Percentiles rank a stretch among this genome's conserved stretches.
These are phyloP conservation scores for Cucurbita moschata DNA, from an alignment of 306 rosid species.

Conservation along the genomic window DNA sequence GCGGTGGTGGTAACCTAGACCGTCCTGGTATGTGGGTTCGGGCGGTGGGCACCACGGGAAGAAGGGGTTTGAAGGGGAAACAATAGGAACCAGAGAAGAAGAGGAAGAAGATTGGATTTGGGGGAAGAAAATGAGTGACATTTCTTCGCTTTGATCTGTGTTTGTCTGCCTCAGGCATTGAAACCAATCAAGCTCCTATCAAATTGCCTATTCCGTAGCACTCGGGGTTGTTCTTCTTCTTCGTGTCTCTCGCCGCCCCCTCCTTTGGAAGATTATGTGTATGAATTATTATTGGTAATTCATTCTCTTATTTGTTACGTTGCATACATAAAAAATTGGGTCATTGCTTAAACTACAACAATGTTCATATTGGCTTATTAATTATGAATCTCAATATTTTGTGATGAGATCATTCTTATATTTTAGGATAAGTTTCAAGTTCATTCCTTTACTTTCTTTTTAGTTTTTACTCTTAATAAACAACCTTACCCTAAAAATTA, in stretches of 20 bases:
- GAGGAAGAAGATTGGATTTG: not conserved
- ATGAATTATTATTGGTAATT: not conserved
- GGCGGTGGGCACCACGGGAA: conserved; percentile 27
- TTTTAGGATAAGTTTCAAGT: too few species aligned
- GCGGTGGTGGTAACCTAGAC: conserved; percentile 8
- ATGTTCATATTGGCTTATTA: too few species aligned
- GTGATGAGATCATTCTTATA: too few species aligned
- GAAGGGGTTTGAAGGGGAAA: conserved; percentile 18
- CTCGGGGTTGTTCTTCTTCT: not conserved
- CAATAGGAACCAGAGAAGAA: not conserved
- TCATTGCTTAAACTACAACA: too few species aligned
- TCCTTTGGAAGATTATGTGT: not conserved
- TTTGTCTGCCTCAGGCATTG: conserved; percentile 13
- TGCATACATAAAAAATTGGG: too few species aligned
- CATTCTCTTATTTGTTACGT: too few species aligned
- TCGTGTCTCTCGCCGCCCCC: not conserved
- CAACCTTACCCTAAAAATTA: too few species aligned
- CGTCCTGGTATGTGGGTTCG: conserved; percentile 14
- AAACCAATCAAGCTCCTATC: conserved; percentile 38
- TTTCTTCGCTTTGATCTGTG: conserved; percentile 7
- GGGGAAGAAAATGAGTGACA: conserved; percentile 9
- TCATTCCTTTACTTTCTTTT: too few species aligned
- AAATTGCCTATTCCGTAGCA: conserved; percentile 39
- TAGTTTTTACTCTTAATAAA: too few species aligned
- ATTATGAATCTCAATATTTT: too few species aligned